Base-by-base conservation (phyloP, 2,329 filamentous ascomycete genomes). In the Aspergillus phoenicis region DNA sequence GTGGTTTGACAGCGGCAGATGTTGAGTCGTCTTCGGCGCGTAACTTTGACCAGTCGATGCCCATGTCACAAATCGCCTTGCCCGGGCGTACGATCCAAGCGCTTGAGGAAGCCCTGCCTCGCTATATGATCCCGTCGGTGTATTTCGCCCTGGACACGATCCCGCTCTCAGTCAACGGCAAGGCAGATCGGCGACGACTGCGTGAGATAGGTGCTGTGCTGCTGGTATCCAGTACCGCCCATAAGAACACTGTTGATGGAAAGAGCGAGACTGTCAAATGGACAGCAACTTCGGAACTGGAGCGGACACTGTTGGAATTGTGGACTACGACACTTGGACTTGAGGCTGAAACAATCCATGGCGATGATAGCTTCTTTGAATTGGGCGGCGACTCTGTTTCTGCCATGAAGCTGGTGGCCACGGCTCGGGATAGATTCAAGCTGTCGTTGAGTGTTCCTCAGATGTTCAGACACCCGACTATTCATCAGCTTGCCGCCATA, bases 51-150 rank as follows among this genome's bases (percentile, higher is more conserved):
- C 28, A 36, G 5, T 7, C n/a, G 15, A 33, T 20, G 15, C 3
- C 15, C 11, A 48, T 48, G 1, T 17, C 45, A 3, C 45, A 48
- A 13, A 13, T 13, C 15, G 52, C 11, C 17, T 33, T 15, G 22
- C 20, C 24, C 38, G 24, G 5, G n/a, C 28, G 5, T 17, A 24
- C 28, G n/a, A 33, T 15, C 13, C 36, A 22, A 2, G 15, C 36
- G 1, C 30, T 57, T 22, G 15, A 26, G 2, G 36, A 52, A 8
- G 47, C 22, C 2, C 17, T 52, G 11, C 53, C 59, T 0, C 11
- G 15, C 1, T 48, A 59, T n/a, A 61, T 61, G 59, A 22, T 61
- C 3, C 59, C 59, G 1, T 28, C 59, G 4, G 38, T 52, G 8
- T 57, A 26, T 10, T 10, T n/a, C 5, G 10, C 38, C 7, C 10